Percentiles rank a stretch among this genome's conserved stretches.
Evolutionary conservation across 106 monocot genomes (phyloP).

Genomic region (Vanilla planifolia): DNA sequence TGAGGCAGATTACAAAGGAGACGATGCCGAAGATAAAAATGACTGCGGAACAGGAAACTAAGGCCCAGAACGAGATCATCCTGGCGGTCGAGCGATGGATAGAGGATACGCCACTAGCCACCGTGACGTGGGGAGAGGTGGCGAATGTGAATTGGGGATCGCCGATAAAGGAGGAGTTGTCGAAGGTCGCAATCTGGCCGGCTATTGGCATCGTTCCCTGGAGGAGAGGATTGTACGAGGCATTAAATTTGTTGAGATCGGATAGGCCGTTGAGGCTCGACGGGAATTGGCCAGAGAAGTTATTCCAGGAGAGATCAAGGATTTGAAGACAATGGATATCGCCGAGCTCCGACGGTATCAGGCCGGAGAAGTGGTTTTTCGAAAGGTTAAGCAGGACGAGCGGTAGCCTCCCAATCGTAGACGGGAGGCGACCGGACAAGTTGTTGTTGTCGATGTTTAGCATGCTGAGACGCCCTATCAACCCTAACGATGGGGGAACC

Average conservation of each 20-base stretch:
- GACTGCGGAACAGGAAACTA: constrained; percentile 24
- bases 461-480: constrained; percentile 38
- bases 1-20: constrained; percentile 17
- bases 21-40: constrained; percentile 19
- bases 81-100: neutral
- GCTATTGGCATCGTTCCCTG: constrained; percentile 33
- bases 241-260: constrained; percentile 55
- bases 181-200: constrained; percentile 61
- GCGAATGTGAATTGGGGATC: constrained; percentile 42
- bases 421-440: constrained; percentile 41
- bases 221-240: constrained; percentile 67
- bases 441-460: constrained; percentile 47
- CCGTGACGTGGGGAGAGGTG: neutral
- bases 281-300: constrained; percentile 62
- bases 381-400: constrained; percentile 59
- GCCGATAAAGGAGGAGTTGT: constrained; percentile 54
- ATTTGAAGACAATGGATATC: constrained; percentile 32
- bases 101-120: neutral
- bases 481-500: constrained; percentile 52
- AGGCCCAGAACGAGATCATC: constrained; percentile 28
- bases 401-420: constrained; percentile 26
- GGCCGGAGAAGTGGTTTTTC: constrained; percentile 44
- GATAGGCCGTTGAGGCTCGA: constrained; percentile 33
- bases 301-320: constrained; percentile 64
- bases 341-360: constrained; percentile 51